Evolutionary conservation across 345 rosid species (phyloP), one percentile per base, ranked within the genome.

Genomic region (Schrenkiella parvula): DNA sequence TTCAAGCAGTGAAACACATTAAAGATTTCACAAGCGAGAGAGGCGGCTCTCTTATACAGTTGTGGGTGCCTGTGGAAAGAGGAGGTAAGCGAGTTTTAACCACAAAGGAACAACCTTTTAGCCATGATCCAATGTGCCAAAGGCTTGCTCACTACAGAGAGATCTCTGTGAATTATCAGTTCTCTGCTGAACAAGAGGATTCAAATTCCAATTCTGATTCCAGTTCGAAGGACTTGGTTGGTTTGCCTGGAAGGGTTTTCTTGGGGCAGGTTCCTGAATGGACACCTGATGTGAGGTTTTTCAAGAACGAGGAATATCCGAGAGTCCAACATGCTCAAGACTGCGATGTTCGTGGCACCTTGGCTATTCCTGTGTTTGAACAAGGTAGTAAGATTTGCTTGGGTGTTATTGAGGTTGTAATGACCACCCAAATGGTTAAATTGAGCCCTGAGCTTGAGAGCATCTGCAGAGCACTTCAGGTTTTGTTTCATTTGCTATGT

Each of bases 231-330:
- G 96, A 84, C 60, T 9, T 69, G 58, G 65, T 78, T 63, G 98
- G 98, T 48, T 64, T 93, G 78, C 97, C 97, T 25, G 88, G 96
- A 65, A 85, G 97, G 13, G 98, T 93, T 55, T 91, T 84, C 85
- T 74, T 91, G 78, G 84, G 82, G 44, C 82, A 88, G 77, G 86
- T 88, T 78, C 97, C 97, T 37, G 98, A 93, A 78, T 93, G 97
- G 96, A 91, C 95, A 43, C 98, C 97, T 22, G 97, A 93, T 84
- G 97, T 89, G 46, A 84, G 90, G 51, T 91, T 88, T 81, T 91
- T 91, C 64, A 84, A 80, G 83, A 88, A 86, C 38, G 97, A 93
- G 14, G 98, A 93, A 70, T 93, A 91, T 79, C 84, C 78, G 0
- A 84, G 97, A 64, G 83, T 91, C 2, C 73, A 54, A 71, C 84